phyloP scores from a whole-genome alignment of 139 green algal species.

The Chlorella sp. region DNA sequence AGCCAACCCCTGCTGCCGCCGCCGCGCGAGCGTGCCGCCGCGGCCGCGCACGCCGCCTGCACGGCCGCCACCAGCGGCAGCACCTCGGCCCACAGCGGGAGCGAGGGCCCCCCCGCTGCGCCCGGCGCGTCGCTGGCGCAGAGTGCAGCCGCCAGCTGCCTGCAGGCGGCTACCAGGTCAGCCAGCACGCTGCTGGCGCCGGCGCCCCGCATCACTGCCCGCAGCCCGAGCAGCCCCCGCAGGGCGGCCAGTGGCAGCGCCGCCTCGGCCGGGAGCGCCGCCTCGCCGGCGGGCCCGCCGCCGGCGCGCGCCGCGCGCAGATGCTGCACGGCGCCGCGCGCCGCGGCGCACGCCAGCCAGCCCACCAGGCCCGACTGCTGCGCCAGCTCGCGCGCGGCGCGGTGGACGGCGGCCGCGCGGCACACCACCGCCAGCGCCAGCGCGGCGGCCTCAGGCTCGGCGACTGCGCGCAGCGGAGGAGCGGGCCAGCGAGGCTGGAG shows the following conservation, averaged over 20 bases:
- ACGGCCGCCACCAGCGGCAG: slow-evolving; percentile 9
- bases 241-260: slow-evolving; percentile 4
- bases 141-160: not conserved
- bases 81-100: not conserved
- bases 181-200: not conserved
- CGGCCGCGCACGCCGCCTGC: not conserved
- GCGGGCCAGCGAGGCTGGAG: not conserved
- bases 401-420: slow-evolving; percentile 24
- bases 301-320: not conserved
- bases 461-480: slow-evolving; percentile 13
- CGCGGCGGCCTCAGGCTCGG: not conserved
- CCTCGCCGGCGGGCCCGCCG: no score
- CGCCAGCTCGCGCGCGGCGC: slow-evolving; percentile 31
- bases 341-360: slow-evolving; percentile 24
- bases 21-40: not conserved
- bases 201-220: slow-evolving; percentile 14
- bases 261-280: not conserved
- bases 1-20: no score
- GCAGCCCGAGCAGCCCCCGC: slow-evolving; percentile 21
- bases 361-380: slow-evolving; percentile 19
- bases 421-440: slow-evolving; percentile 36
- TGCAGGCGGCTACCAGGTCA: not conserved
- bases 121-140: not conserved
- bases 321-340: not conserved
- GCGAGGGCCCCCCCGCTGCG: not conserved